Percentiles rank a stretch among this genome's conserved stretches.
phyloP scores from a whole-genome alignment of 2,329 filamentous ascomycete species.

The Periconia digitata region DNA sequence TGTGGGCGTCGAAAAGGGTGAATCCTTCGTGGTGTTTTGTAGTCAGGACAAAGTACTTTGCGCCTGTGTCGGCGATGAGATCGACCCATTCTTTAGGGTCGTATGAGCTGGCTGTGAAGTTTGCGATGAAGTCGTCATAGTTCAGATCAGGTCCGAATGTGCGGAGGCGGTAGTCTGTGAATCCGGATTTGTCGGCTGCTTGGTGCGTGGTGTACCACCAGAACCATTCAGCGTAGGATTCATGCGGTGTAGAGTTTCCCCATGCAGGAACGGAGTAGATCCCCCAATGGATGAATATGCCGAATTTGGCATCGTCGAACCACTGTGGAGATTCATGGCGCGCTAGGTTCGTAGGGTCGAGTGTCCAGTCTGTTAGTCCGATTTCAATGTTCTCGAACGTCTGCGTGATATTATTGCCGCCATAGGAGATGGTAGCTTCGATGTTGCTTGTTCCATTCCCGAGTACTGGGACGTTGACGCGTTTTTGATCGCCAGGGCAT shows the following conservation, averaged over 20 bases:
- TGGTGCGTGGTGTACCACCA: constrained; percentile 55
- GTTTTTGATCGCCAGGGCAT: constrained; percentile 19
- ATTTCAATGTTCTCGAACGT: constrained; percentile 12
- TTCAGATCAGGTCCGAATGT: constrained; percentile 52
- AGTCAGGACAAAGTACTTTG: constrained; percentile 49
- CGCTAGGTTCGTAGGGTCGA: constrained; percentile 13
- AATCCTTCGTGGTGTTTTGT: constrained; percentile 53
- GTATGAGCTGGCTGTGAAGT: constrained; percentile 55
- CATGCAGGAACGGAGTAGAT: constrained; percentile 59
- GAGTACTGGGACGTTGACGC: constrained; percentile 10
- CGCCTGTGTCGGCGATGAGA: constrained; percentile 55
- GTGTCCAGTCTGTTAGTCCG: constrained; percentile 29
- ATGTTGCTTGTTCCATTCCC: constrained; percentile 12
- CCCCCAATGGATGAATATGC: constrained; percentile 65
- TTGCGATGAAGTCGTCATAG: constrained; percentile 59
- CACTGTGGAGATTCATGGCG: constrained; percentile 40
- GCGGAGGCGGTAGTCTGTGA: constrained; percentile 53
- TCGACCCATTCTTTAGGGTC: constrained; percentile 58
- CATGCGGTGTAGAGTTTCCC: constrained; percentile 49
- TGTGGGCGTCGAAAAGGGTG: constrained; percentile 47
- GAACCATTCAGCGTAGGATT: constrained; percentile 50
- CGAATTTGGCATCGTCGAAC: constrained; percentile 59
- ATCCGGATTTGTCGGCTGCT: constrained; percentile 46
- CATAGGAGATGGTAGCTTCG: neutral
- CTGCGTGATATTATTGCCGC: constrained; percentile 11